Evolutionary conservation across 2,329 filamentous ascomycete genomes (phyloP).

Genomic region (Pseudogymnoascus sp.): DNA sequence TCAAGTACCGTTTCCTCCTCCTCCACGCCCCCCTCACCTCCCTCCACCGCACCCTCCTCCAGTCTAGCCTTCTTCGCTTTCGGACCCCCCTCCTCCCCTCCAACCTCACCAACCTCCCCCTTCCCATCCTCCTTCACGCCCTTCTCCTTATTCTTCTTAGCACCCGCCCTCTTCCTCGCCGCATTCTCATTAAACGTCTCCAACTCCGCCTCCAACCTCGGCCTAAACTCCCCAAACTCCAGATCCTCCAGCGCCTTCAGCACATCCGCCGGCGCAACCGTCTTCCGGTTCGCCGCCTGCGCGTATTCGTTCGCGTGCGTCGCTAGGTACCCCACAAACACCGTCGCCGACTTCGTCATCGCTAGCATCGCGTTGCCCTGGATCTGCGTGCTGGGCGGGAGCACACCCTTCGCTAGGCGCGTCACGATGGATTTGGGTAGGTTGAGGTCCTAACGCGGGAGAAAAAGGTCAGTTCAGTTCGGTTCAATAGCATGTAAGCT

Average conservation of each 20-base stretch:
- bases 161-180: slow-evolving; percentile 15
- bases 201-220: slow-evolving; percentile 65
- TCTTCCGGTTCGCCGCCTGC: slow-evolving; percentile 61
- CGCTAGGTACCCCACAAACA: slow-evolving; percentile 75
- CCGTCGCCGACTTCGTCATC: slow-evolving; percentile 71
- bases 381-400: slow-evolving; percentile 74
- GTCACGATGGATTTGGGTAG: slow-evolving; percentile 77
- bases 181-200: slow-evolving; percentile 6
- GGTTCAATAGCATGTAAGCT: neutral
- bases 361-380: slow-evolving; percentile 74
- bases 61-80: slow-evolving; percentile 25
- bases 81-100: slow-evolving; percentile 25
- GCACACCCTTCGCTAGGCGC: slow-evolving; percentile 67
- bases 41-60: slow-evolving; percentile 32
- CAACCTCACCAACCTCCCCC: slow-evolving; percentile 27
- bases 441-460: slow-evolving; percentile 52
- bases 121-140: slow-evolving; percentile 42
- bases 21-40: slow-evolving; percentile 29
- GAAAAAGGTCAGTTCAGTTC: neutral
- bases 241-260: slow-evolving; percentile 62
- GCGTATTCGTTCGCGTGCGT: slow-evolving; percentile 67
- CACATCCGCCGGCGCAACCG: slow-evolving; percentile 66
- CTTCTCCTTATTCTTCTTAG: slow-evolving; percentile 23
- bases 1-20: slow-evolving; percentile 32
- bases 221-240: slow-evolving; percentile 64